phyloP scores from a whole-genome alignment of 2,329 filamentous ascomycete species.

The Fusarium illudens region DNA sequence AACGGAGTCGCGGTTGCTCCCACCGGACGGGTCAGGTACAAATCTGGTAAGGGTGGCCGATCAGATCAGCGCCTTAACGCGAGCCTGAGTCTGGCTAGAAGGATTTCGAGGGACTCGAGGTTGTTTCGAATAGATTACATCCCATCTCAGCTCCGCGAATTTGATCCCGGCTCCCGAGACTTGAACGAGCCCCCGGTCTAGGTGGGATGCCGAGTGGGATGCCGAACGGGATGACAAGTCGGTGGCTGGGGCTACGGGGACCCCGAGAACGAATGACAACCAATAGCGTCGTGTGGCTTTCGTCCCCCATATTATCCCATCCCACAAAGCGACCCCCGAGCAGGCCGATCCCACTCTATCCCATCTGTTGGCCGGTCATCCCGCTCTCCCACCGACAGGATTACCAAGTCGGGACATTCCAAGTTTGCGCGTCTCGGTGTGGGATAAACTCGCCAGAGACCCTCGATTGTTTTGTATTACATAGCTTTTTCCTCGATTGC shows the following conservation, averaged over 20 bases:
- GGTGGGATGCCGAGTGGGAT: constrained; percentile 32
- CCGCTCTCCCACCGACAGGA: constrained; percentile 35
- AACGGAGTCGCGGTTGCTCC: no score
- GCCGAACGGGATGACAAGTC: constrained; percentile 9
- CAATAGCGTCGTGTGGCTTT: neutral
- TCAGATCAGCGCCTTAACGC: neutral
- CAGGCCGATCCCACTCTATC: constrained; percentile 20
- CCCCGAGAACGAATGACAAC: neutral
- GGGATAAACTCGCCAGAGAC: constrained; percentile 10
- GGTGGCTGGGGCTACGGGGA: neutral
- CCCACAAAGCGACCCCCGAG: neutral
- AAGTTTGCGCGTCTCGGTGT: neutral
- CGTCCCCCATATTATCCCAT: neutral
- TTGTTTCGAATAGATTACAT: neutral
- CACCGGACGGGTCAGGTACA: neutral
- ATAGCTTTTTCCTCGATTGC: neutral
- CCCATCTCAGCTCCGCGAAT: neutral
- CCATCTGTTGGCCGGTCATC: constrained; percentile 27
- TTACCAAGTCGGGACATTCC: constrained; percentile 33
- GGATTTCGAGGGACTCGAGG: no score
- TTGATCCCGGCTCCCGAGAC: neutral
- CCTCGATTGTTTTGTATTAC: constrained; percentile 1
- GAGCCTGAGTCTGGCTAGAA: neutral
- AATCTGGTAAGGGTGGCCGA: neutral
- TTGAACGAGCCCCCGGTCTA: neutral